Evolutionary conservation across 2,329 filamentous ascomycete species (phyloP).

Genomic region (Pseudohalonectria lignicola): DNA sequence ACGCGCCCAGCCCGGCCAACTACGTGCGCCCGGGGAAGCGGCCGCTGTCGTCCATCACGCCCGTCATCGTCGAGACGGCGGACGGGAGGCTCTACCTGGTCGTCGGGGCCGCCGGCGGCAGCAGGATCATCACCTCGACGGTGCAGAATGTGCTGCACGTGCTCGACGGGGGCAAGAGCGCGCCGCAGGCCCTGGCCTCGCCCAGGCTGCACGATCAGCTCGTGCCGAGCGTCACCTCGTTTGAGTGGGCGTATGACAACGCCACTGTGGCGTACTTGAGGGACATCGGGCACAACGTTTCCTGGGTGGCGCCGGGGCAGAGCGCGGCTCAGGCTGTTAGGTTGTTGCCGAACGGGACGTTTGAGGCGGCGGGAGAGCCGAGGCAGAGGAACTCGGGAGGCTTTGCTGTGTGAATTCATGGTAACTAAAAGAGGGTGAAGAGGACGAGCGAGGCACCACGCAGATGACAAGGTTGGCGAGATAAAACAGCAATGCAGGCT

Average conservation of each 20-base stretch:
- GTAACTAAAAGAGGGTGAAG: too few relatives aligned
- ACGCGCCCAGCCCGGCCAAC: conserved; percentile 62
- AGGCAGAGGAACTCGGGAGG: conserved; percentile 63
- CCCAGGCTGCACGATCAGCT: conserved; percentile 77
- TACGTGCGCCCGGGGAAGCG: conserved; percentile 68
- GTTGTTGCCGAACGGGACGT: conserved; percentile 50
- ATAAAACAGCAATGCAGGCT: too few relatives aligned
- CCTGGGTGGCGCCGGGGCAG: conserved; percentile 49
- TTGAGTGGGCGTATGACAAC: conserved; percentile 62
- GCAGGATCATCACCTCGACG: conserved; percentile 71
- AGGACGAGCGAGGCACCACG: too few relatives aligned
- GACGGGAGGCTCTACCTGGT: conserved; percentile 56
- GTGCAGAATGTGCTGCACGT: conserved; percentile 65
- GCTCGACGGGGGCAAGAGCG: conserved; percentile 51
- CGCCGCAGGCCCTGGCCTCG: conserved; percentile 48
- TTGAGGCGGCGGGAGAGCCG: conserved; percentile 69
- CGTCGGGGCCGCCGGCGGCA: conserved; percentile 70
- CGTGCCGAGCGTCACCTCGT: conserved; percentile 54
- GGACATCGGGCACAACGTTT: conserved; percentile 58
- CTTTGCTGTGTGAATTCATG: conserved; percentile 36
- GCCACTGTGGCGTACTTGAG: conserved; percentile 51
- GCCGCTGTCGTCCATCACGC: conserved; percentile 66
- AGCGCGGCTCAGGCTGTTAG: conserved; percentile 64
- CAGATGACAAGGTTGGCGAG: too few relatives aligned
- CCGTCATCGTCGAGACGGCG: conserved; percentile 31